Base-by-base conservation (phyloP, 2,329 filamentous ascomycete genomes). In the Rhytidhysteron rufulum region DNA sequence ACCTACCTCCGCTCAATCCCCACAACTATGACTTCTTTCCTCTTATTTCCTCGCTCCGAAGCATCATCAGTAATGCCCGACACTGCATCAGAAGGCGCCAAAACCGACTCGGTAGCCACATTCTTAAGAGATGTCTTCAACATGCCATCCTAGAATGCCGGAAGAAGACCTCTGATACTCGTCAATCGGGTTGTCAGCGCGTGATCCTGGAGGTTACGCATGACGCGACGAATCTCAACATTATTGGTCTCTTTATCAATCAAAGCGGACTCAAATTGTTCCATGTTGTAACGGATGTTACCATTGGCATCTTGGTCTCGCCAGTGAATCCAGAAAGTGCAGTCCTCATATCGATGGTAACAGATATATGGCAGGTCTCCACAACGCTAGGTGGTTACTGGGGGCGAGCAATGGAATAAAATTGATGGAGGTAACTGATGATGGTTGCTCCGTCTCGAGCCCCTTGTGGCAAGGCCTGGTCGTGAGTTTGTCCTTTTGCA, bases 241-340 rank as follows among this genome's bases (percentile, higher is more conserved):
- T 18, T 34, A 15, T 34, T 19, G 9, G 16, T 34, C 22, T 34
- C 32, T 20, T 34, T 34, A 17, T 34, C 32, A 19, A 34, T 16
- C 32, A 34, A 19, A 16, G 16, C 32, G 15, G 32, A 34, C 32
- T 34, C 32, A 34, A 34, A 16, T 19, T 34, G 34, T 22, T 37
- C 34, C 21, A 37, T 37, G 21, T 29, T 11, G 29, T 37, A 37
- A 16, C 21, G 17, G 25, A 27, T 16, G 29, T 30, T 30, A 9
- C 34, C 21, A 29, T 16, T 17, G 11, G 25, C 34, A 27, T 25
- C 21, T 13, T 37, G 34, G n/a, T 38, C 35, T 10, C 35, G 35
- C 35, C 35, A 38, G 20, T 29, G 22, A 8, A 38, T 25, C 5
- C 17, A 38, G 4, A 38, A 5, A 20, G 7, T 19, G 8, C 5